Evolutionary conservation across 768 basidiomycete genomes (phyloP).

Genomic region (Royoungia palumana): DNA sequence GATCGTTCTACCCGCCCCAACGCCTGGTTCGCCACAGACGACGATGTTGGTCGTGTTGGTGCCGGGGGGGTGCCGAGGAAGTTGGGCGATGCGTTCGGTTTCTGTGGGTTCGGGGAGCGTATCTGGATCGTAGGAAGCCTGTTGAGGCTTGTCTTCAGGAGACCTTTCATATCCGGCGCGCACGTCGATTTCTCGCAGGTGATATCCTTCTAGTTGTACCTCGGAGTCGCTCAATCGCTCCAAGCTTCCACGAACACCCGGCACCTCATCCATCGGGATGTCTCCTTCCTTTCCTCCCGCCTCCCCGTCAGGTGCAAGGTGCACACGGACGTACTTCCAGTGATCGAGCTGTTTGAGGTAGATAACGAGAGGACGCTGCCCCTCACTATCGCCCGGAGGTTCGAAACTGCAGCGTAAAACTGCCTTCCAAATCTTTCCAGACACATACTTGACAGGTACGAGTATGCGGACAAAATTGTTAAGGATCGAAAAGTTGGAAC

Average conservation of each 20-base stretch:
- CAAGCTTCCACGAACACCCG: slow-evolving; percentile 17
- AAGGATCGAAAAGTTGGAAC: slow-evolving; percentile 14
- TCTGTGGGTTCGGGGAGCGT: slow-evolving; percentile 10
- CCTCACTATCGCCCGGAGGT: slow-evolving; percentile 1
- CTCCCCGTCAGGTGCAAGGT: not conserved
- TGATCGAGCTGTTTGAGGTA: slow-evolving; percentile 18
- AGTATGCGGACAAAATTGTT: slow-evolving; percentile 23
- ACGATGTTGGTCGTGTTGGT: slow-evolving; percentile 34
- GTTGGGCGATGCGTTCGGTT: slow-evolving; percentile 14
- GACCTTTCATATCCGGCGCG: slow-evolving; percentile 1
- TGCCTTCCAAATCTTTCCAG: slow-evolving; percentile 16
- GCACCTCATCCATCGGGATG: not conserved
- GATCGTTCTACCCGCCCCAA: slow-evolving; percentile 25
- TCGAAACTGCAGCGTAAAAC: slow-evolving; percentile 25
- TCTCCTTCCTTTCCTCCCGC: not conserved
- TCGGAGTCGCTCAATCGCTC: slow-evolving; percentile 17
- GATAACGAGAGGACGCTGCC: slow-evolving; percentile 21
- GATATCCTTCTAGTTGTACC: slow-evolving; percentile 7
- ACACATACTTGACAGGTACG: slow-evolving; percentile 17
- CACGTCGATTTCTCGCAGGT: slow-evolving; percentile 11
- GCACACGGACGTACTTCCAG: slow-evolving; percentile 13
- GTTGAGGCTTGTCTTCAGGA: not conserved
- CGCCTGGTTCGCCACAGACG: slow-evolving; percentile 43
- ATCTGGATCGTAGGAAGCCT: slow-evolving; percentile 2
- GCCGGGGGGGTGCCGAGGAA: slow-evolving; percentile 19